Base-by-base conservation (phyloP, 768 basidiomycete species). In the Cystofilobasidium macerans region DNA sequence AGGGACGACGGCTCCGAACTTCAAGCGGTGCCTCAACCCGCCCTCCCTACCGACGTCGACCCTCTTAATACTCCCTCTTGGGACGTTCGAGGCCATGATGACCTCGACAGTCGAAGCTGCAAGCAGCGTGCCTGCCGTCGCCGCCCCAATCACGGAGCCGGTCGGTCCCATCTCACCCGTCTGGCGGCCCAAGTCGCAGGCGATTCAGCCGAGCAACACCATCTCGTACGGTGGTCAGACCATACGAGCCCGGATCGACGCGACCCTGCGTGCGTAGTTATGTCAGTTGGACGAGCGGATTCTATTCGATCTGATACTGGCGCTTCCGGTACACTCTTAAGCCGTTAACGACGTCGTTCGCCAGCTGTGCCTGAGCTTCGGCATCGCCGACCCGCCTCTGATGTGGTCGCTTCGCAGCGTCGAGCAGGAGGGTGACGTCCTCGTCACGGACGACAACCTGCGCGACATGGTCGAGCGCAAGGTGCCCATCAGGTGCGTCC, bases 361-460 rank as follows among this genome's bases (percentile, higher is more conserved):
- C 28, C 53, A 64, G 58, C 64, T 65, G 18, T 65, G 64, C 36
- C 33, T 59, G 26, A 51, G 45, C 43, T 65, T 65, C 58, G 14
- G 12, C 4, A 59, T 65, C 36, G 24, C 26, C 14, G 56, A 65
- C 3, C 64, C 64, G 16, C 45, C 62, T 2, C 51, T 63, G 13
- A 38, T 63, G 51, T 67, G 51, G 36, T 59, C 40, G 8, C 65
- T 67, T 5, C 59, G 61, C 5, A 43, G 47, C 30, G 54, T 30
- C 28, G 51, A 54, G 51, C 30, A 45, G n/a, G 87, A 89, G 70
- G 82, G 80, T 20, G 87, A 87, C 67, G 88, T 88, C 70, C 76
- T 93, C 56, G 85, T 95, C 22, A 92, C 89, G 32, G 86, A 87
- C 71, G 88, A 90, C 69, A 93, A 92, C 73, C 74, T 95, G 72